Evolutionary conservation across 441 rosid species (phyloP).

Genomic region (Caryocar brasiliense): DNA sequence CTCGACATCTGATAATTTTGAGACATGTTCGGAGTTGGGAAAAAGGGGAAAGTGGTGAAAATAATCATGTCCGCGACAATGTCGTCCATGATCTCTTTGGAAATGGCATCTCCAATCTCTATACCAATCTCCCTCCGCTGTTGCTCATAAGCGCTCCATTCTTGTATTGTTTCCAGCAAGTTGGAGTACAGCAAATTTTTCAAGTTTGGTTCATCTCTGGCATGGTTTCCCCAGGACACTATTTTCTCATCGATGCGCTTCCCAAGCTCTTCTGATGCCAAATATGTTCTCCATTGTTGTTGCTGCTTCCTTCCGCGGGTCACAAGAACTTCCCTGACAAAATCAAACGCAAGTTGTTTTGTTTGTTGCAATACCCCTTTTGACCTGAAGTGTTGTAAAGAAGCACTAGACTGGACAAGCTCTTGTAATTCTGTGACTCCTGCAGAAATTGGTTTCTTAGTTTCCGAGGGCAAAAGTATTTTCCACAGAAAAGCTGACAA

Average conservation of each 20-base stretch:
- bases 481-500: slow-evolving; percentile 28
- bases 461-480: slow-evolving; percentile 11
- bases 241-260: slow-evolving; percentile 17
- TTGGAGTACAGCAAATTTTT: slow-evolving; percentile 16
- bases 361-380: slow-evolving; percentile 28
- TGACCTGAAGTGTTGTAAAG: slow-evolving; percentile 10
- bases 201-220: slow-evolving; percentile 16
- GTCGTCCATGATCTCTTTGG: slow-evolving; percentile 27
- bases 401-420: slow-evolving; percentile 5
- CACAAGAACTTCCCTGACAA: slow-evolving; percentile 22
- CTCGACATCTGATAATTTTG: neutral
- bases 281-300: neutral
- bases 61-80: slow-evolving; percentile 22
- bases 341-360: slow-evolving; percentile 42
- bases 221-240: slow-evolving; percentile 15
- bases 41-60: too few relatives aligned
- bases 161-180: slow-evolving; percentile 18
- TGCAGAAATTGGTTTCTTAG: slow-evolving; percentile 9
- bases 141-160: slow-evolving; percentile 21
- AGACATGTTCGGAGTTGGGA: too few relatives aligned
- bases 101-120: slow-evolving; percentile 30
- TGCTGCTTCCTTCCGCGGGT: slow-evolving; percentile 9
- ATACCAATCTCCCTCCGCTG: slow-evolving; percentile 20
- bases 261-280: slow-evolving; percentile 19
- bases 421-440: slow-evolving; percentile 9